Conservation (phyloP, 2,329 filamentous ascomycete species). For the Sphaceloma murrayae region DNA sequence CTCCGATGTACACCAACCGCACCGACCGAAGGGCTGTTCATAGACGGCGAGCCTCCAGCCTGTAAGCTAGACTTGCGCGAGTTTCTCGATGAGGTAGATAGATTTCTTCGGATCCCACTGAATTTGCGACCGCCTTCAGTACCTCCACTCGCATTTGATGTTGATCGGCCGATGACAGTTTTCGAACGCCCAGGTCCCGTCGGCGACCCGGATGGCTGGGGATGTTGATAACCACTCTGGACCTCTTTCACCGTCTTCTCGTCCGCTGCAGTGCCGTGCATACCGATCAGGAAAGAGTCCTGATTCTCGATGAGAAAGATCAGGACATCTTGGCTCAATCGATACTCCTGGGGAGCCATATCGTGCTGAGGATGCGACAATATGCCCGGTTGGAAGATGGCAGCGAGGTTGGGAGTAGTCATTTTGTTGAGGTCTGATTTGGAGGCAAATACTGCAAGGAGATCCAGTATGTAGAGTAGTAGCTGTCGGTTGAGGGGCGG, state of each 20-base stretch:
- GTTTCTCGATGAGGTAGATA: conserved; percentile 83
- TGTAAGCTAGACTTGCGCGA: conserved; percentile 65
- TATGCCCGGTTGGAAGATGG: conserved; percentile 95
- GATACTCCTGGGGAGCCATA: conserved; percentile 91
- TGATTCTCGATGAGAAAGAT: conserved; percentile 98
- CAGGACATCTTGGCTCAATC: conserved; percentile 88
- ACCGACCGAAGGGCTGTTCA: conserved; percentile 29
- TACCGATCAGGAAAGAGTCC: conserved; percentile 94
- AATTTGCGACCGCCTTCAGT: conserved; percentile 78
- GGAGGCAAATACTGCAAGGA: conserved; percentile 91
- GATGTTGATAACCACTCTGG: conserved; percentile 52
- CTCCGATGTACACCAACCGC: conserved; percentile 58
- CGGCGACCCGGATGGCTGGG: conserved; percentile 40
- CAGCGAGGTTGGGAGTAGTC: conserved; percentile 86
- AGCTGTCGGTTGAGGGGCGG: conserved; percentile 89
- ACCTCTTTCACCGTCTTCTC: conserved; percentile 60
- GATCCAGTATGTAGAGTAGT: conserved; percentile 87
- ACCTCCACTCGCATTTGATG: conserved; percentile 79
- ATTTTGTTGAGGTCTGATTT: conserved; percentile 96
- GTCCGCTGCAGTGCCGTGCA: conserved; percentile 98
- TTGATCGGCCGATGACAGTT: conserved; percentile 58
- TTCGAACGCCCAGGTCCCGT: conserved; percentile 38
- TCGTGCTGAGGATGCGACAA: conserved; percentile 88
- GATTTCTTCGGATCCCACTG: conserved; percentile 72
- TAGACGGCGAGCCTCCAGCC: conserved; percentile 56